These are phyloP conservation scores for Debaryomyces castellii DNA, from an alignment of 805 yeast genomes.

Conservation along the genomic window DNA sequence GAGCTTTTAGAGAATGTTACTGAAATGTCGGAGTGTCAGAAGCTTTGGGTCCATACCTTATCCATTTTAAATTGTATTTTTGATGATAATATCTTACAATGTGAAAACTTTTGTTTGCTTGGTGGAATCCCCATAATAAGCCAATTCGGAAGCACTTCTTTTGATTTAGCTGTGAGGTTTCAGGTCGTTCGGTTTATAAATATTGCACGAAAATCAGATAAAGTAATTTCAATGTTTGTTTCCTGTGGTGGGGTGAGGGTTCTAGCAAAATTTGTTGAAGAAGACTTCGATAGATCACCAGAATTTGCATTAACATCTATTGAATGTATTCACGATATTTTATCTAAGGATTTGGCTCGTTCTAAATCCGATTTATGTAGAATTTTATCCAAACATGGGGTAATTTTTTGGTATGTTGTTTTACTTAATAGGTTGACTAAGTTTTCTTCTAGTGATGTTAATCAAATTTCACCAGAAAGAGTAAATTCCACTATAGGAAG, in stretches of 20 bases:
- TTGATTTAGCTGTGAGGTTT: constrained; percentile 28
- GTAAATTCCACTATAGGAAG: constrained; percentile 20
- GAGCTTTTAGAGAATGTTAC: constrained; percentile 37
- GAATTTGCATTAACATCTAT: constrained; percentile 37
- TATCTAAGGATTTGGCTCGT: constrained; percentile 34
- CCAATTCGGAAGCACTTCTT: constrained; percentile 32
- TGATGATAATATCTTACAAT: constrained; percentile 24
- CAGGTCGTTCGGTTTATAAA: constrained; percentile 39
- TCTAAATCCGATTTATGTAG: constrained; percentile 44
- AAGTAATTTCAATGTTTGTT: constrained; percentile 39
- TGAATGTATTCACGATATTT: constrained; percentile 33
- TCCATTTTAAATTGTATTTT: constrained; percentile 35
- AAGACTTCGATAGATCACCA: constrained; percentile 40
- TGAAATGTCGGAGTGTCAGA: constrained; percentile 30
- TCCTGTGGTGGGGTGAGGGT: constrained; percentile 48
- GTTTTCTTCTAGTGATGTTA: constrained; percentile 3
- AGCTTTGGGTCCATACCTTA: constrained; percentile 38
- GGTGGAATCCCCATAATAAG: constrained; percentile 45
- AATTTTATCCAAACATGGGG: constrained; percentile 41
- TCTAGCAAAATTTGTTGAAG: constrained; percentile 45
- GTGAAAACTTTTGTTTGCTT: constrained; percentile 41
- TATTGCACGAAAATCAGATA: constrained; percentile 31
- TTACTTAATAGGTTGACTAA: constrained; percentile 32
- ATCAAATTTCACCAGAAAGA: constrained; percentile 3
- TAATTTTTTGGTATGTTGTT: constrained; percentile 43